Base-by-base conservation (phyloP, 2,329 filamentous ascomycete species). In the Fusarium sp. region DNA sequence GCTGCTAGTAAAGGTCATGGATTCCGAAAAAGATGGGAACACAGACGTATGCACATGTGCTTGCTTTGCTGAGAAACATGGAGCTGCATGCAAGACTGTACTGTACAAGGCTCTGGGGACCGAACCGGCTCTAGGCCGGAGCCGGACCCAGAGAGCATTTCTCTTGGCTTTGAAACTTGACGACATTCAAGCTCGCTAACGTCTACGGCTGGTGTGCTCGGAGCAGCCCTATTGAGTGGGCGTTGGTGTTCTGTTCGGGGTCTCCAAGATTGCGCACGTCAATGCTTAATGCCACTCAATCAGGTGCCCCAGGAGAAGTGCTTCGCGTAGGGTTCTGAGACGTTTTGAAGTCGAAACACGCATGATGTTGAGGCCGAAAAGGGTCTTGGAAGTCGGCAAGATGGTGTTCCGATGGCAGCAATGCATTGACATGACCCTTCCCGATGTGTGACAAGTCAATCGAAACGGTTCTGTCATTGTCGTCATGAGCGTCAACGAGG, bases 211-310 rank as follows among this genome's bases (percentile, higher is more conserved):
- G 65, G 57, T 53, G 58, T 58, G 69, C 61, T 62, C 49, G 34
- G 62, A 65, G 55, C 59, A 73, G 71, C 71, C 71, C 67, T 73
- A 72, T 68, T 53, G 59, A 65, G 22, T 45, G 49, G 39, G 44
- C 33, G 42, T 55, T 45, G 34, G 34, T 42, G 40, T 56, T 44
- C 44, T 49, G 43, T 57, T 70, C 71, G 71, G 71, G 52, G 45
- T 57, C 51, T 54, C 72, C 67, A 71, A 74, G 58, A 74, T 74
- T 74, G 70, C 70, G 53, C 58, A 46, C 45, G 49, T 67, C 69
- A 74, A 73, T 73, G 69, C 71, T 66, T 58, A 67, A 74, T 71
- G 67, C 66, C 56, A 55, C 50, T 64, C 44, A 40, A 51, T 57
- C 54, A 58, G 53, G 26, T 46, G 53, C 50, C 59, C 70, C 55